Percentiles rank a stretch among this genome's conserved stretches.
Conservation (phyloP, 2,329 filamentous ascomycete species). For the Epichloe brachyelytri region DNA sequence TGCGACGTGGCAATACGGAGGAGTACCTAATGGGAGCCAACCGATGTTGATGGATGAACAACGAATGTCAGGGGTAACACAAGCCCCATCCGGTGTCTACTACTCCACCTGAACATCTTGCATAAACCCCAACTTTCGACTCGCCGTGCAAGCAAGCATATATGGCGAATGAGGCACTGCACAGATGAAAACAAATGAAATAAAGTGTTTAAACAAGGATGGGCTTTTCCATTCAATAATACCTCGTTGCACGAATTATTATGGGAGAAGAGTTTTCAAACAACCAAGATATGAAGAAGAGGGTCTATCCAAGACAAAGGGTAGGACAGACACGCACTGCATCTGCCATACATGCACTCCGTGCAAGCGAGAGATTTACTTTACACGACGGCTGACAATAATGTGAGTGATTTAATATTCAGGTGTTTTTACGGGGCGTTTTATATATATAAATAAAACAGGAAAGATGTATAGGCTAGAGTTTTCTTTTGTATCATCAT, state of each 20-base stretch:
- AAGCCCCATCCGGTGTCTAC: slow-evolving; percentile 9
- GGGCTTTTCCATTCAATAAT: neutral
- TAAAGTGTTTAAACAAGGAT: neutral
- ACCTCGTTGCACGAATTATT: neutral
- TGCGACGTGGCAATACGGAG: slow-evolving; percentile 24
- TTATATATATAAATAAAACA: neutral
- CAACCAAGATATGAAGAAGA: neutral
- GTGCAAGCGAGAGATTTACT: neutral
- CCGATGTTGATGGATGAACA: slow-evolving; percentile 9
- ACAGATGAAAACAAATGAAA: neutral
- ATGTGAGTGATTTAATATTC: neutral
- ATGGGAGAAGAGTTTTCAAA: neutral
- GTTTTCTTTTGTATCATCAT: neutral
- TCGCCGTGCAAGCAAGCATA: neutral
- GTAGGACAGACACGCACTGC: neutral
- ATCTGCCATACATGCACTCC: neutral
- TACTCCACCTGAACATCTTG: slow-evolving; percentile 7
- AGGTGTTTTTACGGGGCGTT: neutral
- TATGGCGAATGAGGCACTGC: neutral
- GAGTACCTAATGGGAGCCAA: slow-evolving; percentile 9
- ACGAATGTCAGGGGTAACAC: slow-evolving; percentile 5
- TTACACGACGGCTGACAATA: neutral
- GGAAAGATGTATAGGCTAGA: too few species aligned
- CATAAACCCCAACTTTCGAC: neutral
- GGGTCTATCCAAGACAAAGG: neutral